Base-by-base conservation (phyloP, 2,329 filamentous ascomycete genomes). In the Dothistroma pini region DNA sequence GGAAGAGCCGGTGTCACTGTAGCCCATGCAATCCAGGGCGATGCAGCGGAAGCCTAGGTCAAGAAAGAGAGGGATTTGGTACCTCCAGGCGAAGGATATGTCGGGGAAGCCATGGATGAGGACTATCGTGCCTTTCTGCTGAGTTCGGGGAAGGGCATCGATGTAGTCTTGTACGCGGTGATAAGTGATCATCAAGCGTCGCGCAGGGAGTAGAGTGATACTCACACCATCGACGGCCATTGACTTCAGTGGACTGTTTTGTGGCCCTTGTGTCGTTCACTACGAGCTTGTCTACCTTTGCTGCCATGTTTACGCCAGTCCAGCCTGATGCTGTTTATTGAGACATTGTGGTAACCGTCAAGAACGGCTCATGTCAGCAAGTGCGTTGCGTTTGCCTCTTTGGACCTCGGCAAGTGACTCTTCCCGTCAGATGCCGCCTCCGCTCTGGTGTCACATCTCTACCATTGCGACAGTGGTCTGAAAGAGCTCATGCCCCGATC, bases 21-120 rank as follows among this genome's bases (percentile, higher is more conserved):
- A 97, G 64, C 93, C 93, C 69, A 96, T 83, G 81, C 92, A 88
- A 76, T 97, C 91, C 0, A 91, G 89, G 11, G 86, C 90, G 25
- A 97, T 85, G 58, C 96, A 91, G 59, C 89, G 85, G 66, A 93
- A 84, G 22, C 88, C 89, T 59, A 91, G 80, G 6, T 86, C 82
- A 35, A 89, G 76, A 22, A 97, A 82, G 68, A 86, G 77, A 0
- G 93, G 92, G 62, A 97, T 89, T 76, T 97, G 93, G 76, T 90
- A 88, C 63, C 93, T 88, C 93, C 93, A 97, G 72, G 89, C 91
- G 72, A 92, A 87, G 16, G 86, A 84, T 21, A 95, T 77, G 76
- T 96, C 92, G 10, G 92, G 92, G 77, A 87, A 93, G 88, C 93
- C 93, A 75, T 92, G 89, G 71, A 85, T 80, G 60, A 87, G 75